These are phyloP conservation scores for Ophiosphaerella herpotricha DNA, from an alignment of 2,329 filamentous ascomycete genomes.

Conservation along the genomic window DNA sequence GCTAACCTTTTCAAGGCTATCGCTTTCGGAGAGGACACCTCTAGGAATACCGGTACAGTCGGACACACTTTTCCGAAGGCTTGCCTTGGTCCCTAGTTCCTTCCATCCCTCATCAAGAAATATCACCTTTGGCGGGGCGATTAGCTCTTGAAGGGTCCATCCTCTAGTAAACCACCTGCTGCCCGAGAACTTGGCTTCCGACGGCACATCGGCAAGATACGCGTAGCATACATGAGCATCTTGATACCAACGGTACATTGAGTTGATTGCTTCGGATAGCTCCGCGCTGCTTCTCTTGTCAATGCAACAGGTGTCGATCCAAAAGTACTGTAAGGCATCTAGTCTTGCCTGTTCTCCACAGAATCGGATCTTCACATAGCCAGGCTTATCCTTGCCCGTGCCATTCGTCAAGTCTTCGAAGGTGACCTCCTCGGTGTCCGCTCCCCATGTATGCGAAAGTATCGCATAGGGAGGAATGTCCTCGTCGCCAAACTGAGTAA, in stretches of 20 bases:
- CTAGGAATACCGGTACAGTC: neutral
- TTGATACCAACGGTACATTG: conserved; percentile 9
- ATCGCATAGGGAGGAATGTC: conserved; percentile 12
- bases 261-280: conserved; percentile 2
- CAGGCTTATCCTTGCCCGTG: neutral
- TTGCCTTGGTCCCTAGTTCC: neutral
- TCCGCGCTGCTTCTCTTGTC: conserved; percentile 2
- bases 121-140: neutral
- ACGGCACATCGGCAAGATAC: neutral
- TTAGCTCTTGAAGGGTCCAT: conserved; percentile 8
- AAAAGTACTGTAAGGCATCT: conserved; percentile 1
- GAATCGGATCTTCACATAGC: conserved; percentile 8
- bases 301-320: conserved; percentile 8
- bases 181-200: neutral
- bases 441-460: conserved; percentile 7
- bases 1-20: neutral
- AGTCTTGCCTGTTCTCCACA: conserved; percentile 5
- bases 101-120: neutral
- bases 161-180: conserved; percentile 5
- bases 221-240: conserved; percentile 1
- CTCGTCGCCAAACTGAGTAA: neutral
- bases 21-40: neutral
- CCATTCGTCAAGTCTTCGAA: conserved; percentile 4
- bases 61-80: neutral
- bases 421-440: conserved; percentile 1